phyloP scores from a whole-genome alignment of 2,329 filamentous ascomycete species.

The Cladobotryum protrusum region DNA sequence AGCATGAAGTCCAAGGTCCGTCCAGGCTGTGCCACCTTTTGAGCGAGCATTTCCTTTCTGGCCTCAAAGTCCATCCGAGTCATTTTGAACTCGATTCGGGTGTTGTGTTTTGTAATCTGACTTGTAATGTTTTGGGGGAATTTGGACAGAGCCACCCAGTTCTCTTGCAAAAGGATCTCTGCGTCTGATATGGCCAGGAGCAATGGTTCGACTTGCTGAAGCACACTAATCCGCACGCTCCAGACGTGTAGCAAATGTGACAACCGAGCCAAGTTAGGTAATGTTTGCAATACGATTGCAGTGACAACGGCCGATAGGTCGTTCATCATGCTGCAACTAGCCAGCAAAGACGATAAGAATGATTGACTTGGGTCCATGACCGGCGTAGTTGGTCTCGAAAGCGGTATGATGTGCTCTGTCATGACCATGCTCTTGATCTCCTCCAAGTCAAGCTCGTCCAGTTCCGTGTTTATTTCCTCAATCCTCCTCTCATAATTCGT shows the following conservation, averaged over 20 bases:
- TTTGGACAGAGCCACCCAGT: conserved; percentile 55
- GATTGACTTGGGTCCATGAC: conserved; percentile 22
- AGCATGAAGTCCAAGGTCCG: conserved; percentile 76
- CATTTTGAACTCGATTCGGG: conserved; percentile 22
- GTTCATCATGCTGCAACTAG: conserved; percentile 66
- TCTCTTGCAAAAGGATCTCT: conserved; percentile 57
- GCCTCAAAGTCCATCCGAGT: conserved; percentile 45
- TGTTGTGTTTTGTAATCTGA: conserved; percentile 6
- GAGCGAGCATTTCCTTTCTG: conserved; percentile 59
- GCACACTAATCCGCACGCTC: conserved; percentile 67
- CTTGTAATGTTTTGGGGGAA: conserved; percentile 7
- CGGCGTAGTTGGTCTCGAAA: conserved; percentile 33
- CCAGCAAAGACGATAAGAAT: conserved; percentile 36
- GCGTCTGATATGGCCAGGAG: conserved; percentile 60
- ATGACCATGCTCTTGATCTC: conserved; percentile 86
- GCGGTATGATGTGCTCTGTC: conserved; percentile 65
- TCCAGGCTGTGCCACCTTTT: conserved; percentile 64
- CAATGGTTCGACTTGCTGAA: conserved; percentile 66
- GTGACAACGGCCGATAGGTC: conserved; percentile 89
- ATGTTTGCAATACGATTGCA: conserved; percentile 79
- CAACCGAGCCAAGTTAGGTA: conserved; percentile 74
- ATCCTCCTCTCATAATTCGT: conserved; percentile 64
- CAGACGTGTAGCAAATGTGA: conserved; percentile 69
- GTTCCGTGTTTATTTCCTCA: conserved; percentile 62
- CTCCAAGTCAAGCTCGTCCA: conserved; percentile 69